Conservation (phyloP, 2,329 filamentous ascomycete species). For the Moelleriella libera region DNA sequence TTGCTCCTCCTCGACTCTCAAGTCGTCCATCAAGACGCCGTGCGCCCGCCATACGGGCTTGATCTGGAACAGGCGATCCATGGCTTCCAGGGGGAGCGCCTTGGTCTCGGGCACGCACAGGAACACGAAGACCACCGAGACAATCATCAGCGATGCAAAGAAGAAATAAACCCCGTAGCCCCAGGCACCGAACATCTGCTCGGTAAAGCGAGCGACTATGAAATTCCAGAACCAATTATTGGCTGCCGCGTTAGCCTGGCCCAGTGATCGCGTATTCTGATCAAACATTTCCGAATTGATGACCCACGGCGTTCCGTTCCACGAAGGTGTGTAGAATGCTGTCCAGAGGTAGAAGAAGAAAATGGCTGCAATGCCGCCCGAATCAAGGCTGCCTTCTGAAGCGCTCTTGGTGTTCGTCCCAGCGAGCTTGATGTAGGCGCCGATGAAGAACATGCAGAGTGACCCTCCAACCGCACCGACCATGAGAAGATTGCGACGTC, state of each 20-base stretch:
- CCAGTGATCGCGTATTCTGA: constrained; percentile 45
- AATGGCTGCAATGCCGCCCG: constrained; percentile 51
- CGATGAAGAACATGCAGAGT: constrained; percentile 52
- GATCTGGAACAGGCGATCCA: constrained; percentile 45
- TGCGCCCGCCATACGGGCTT: constrained; percentile 31
- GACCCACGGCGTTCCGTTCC: constrained; percentile 67
- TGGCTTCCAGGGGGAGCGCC: constrained; percentile 47
- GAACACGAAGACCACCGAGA: constrained; percentile 43
- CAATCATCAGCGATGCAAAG: constrained; percentile 49
- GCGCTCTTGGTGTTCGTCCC: constrained; percentile 14
- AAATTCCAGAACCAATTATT: constrained; percentile 67
- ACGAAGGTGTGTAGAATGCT: constrained; percentile 55
- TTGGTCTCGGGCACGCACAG: constrained; percentile 55
- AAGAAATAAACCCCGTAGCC: constrained; percentile 56
- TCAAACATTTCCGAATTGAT: constrained; percentile 66
- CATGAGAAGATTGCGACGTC: constrained; percentile 45
- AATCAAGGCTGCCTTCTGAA: constrained; percentile 2
- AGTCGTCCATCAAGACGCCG: constrained; percentile 26
- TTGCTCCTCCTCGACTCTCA: constrained; percentile 19
- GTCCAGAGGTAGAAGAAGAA: constrained; percentile 45
- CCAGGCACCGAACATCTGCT: constrained; percentile 46
- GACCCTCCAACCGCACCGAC: constrained; percentile 48
- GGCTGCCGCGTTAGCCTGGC: constrained; percentile 56
- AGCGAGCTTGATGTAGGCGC: constrained; percentile 22
- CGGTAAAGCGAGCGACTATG: constrained; percentile 52